phyloP scores from a whole-genome alignment of 805 yeast species.

The Henningerozyma blattae region DNA sequence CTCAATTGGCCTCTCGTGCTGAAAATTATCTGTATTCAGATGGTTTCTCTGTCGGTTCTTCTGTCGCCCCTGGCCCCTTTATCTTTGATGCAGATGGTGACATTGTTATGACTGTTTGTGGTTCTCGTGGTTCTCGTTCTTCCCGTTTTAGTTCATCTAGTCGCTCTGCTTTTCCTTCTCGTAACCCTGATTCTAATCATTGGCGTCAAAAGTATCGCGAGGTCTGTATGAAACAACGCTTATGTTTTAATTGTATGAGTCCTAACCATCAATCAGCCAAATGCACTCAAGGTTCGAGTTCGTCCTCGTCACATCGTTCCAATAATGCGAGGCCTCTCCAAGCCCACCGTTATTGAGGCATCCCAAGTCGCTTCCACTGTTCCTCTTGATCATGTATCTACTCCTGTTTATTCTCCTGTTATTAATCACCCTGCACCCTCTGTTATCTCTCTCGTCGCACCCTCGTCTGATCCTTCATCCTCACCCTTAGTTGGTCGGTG shows the following conservation, averaged over 20 bases:
- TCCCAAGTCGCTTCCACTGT: neutral
- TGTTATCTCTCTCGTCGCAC: neutral
- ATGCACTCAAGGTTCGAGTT: neutral
- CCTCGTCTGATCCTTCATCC: neutral
- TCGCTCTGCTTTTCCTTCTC: no score
- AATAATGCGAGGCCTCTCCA: no score
- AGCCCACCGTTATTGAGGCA: neutral
- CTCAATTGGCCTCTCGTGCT: conserved; percentile 1
- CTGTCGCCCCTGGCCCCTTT: neutral
- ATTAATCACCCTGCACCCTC: neutral
- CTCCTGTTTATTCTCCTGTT: neutral
- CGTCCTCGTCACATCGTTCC: no score
- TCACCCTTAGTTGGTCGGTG: neutral
- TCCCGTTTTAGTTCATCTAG: neutral
- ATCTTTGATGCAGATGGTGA: neutral
- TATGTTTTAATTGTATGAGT: neutral
- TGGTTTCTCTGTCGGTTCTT: neutral
- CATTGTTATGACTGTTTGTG: neutral
- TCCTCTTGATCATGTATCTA: neutral
- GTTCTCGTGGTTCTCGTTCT: neutral
- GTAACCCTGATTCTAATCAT: neutral
- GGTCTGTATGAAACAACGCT: neutral
- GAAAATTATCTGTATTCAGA: neutral
- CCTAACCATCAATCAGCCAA: neutral
- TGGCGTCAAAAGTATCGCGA: neutral